A percentile compares a stretch with the other conserved stretches of the same genome.
These are phyloP conservation scores for Trypanosoma conorhini DNA, from an alignment of 208 protist species.

Conservation along the genomic window DNA sequence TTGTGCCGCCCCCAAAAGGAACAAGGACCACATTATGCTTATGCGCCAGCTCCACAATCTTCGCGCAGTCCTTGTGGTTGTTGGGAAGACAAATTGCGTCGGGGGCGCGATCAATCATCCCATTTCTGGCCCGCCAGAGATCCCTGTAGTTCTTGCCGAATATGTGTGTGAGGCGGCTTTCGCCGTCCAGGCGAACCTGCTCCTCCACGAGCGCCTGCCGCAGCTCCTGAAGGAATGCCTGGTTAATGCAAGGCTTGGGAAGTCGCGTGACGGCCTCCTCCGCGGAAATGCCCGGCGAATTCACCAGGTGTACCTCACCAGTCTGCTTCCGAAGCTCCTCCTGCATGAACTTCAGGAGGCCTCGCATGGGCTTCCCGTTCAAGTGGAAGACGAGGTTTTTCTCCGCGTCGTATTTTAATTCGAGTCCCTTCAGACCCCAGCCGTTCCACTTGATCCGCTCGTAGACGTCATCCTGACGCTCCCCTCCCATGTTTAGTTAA, in stretches of 20 bases:
- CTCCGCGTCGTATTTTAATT: constrained; percentile 72
- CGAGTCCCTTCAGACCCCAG: constrained; percentile 65
- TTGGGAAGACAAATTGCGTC: constrained; percentile 92
- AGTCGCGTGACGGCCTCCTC: constrained; percentile 75
- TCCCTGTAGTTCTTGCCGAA: constrained; percentile 94
- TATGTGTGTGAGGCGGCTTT: constrained; percentile 83
- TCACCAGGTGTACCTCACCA: constrained; percentile 40
- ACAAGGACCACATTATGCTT: constrained; percentile 93
- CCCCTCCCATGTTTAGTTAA: constrained; percentile 2
- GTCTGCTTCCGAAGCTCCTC: constrained; percentile 61
- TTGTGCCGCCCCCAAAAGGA: constrained; percentile 95
- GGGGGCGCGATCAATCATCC: constrained; percentile 86
- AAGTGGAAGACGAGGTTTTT: constrained; percentile 62
- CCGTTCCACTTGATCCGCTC: constrained; percentile 92
- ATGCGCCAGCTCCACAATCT: constrained; percentile 80
- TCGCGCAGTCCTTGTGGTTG: constrained; percentile 85
- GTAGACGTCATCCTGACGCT: constrained; percentile 51
- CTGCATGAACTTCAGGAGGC: constrained; percentile 80
- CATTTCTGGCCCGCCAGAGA: constrained; percentile 87
- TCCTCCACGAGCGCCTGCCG: constrained; percentile 38
- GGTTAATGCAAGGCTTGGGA: constrained; percentile 65
- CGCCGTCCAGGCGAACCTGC: constrained; percentile 74
- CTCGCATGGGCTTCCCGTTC: constrained; percentile 78
- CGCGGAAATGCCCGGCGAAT: constrained; percentile 68
- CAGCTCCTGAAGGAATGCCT: constrained; percentile 79